Conservation (phyloP, 1,284 basidiomycete species). For the Rhizoctonia solani region DNA sequence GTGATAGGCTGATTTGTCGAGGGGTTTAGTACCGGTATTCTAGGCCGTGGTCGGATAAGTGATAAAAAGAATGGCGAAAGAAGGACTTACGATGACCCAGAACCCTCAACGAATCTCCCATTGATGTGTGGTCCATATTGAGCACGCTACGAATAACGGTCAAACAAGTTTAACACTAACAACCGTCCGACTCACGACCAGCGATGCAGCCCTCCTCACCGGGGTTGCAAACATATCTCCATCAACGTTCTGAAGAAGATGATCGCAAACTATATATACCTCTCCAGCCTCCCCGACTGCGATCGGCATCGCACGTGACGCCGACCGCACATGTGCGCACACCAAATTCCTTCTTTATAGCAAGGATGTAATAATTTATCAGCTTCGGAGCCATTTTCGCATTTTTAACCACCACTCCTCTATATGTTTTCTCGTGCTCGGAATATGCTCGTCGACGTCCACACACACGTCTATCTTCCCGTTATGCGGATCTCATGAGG, state of each 20-base stretch:
- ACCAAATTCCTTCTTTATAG: too few species aligned
- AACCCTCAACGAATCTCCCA: conserved; percentile 33
- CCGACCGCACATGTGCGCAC: too few species aligned
- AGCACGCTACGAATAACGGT: conserved; percentile 17
- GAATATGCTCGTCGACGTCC: conserved; percentile 66
- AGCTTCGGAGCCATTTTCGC: not conserved
- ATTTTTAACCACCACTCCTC: too few species aligned
- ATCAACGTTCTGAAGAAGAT: too few species aligned
- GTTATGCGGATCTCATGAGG: conserved; percentile 68
- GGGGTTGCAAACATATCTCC: conserved; percentile 4
- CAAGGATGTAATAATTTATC: too few species aligned
- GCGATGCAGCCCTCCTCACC: conserved; percentile 14
- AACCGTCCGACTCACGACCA: not conserved
- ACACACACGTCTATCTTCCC: conserved; percentile 82
- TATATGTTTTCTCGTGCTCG: conserved; percentile 45
- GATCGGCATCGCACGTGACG: conserved; percentile 11
- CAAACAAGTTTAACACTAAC: not conserved
- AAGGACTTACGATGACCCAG: conserved; percentile 24
- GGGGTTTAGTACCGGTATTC: conserved; percentile 64
- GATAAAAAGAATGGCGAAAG: not conserved
- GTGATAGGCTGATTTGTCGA: conserved; percentile 59
- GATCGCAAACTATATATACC: too few species aligned
- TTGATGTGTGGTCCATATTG: conserved; percentile 36
- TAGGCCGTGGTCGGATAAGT: conserved; percentile 42
- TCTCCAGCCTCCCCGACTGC: not conserved